Conservation (phyloP, 1,284 basidiomycete species). For the Fomes fomentarius region DNA sequence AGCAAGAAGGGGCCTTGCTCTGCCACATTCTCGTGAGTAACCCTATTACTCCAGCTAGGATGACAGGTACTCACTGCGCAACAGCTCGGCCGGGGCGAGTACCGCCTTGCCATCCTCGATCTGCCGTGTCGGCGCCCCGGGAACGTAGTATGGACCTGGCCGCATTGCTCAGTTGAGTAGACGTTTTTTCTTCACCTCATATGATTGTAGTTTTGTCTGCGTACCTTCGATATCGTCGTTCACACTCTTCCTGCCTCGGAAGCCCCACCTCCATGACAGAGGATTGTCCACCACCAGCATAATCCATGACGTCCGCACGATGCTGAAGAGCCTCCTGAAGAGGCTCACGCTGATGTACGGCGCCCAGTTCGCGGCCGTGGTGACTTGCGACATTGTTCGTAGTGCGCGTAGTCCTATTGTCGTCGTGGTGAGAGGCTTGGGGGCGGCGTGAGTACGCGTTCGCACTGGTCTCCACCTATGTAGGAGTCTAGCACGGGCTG, state of each 20-base stretch:
- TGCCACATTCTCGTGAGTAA: conserved; percentile 3
- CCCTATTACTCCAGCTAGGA: neutral
- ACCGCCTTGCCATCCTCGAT: conserved; percentile 32
- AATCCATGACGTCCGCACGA: conserved; percentile 8
- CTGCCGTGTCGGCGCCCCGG: conserved; percentile 28
- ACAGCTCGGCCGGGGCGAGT: conserved; percentile 25
- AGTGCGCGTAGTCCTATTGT: no score
- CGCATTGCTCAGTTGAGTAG: neutral
- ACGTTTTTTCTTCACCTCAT: neutral
- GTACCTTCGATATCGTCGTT: conserved; percentile 22
- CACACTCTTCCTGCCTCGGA: conserved; percentile 11
- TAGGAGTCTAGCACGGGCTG: no score
- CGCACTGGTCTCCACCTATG: no score
- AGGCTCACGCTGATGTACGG: conserved; percentile 13
- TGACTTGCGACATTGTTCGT: conserved; percentile 5
- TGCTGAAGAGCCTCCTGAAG: conserved; percentile 12
- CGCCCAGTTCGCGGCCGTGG: conserved; percentile 19
- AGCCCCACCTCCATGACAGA: conserved; percentile 11
- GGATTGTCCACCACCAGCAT: conserved; percentile 18
- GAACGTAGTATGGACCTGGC: conserved; percentile 33
- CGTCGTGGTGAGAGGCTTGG: no score
- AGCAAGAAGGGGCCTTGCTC: conserved; percentile 30
- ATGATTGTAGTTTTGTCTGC: neutral
- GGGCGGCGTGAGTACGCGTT: no score
- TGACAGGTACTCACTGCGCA: conserved; percentile 24